Base-by-base conservation (phyloP, 2,329 filamentous ascomycete species). In the Verticillium nonalfalfae region DNA sequence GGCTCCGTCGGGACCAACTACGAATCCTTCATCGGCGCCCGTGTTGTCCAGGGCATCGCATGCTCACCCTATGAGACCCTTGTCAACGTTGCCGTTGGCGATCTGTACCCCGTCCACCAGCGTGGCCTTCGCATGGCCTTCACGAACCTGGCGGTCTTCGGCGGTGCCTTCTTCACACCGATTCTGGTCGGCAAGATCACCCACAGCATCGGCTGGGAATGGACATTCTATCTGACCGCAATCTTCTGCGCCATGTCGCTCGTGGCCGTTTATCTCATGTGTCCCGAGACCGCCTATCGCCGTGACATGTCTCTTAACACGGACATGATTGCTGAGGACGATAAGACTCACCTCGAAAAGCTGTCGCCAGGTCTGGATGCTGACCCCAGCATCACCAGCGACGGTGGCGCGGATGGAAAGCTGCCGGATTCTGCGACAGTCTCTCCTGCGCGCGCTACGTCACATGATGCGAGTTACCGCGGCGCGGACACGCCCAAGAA, bases 171-270 rank as follows among this genome's bases (percentile, higher is more conserved):
- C 69, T 80, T 84, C 69, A 97, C 94, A 0, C 94, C 94, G 0
- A 91, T 97, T n/a, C 77, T 97, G 31, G 93, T 93, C 1, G 93
- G 93, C 39, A 93, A 92, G 75, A 93, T 97, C 68, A 92, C 92
- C 3, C 76, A 85, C 57, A 79, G 80, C 0, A 80, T 96, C 58
- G 86, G 87, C n/a, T 96, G 92, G 89, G 78, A 85, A 71, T 97
- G 92, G 93, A 89, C 88, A 0, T 97, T 97, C 71, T 92, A 93
- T 73, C 84, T 97, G 52, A 86, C 96, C 14, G 86, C 92, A 62
- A 97, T 97, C 66, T 96, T 97, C 75, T 83, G 87, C 55, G 91
- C 81, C 4, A 80, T 78, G 6, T 85, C 88, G 60, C 76, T 97
- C 4, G 87, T 91, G 0, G 76, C 89, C 11, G 78, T 97, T 21